Conservation (phyloP, 306 rosid species). For the Cucurbita moschata region DNA sequence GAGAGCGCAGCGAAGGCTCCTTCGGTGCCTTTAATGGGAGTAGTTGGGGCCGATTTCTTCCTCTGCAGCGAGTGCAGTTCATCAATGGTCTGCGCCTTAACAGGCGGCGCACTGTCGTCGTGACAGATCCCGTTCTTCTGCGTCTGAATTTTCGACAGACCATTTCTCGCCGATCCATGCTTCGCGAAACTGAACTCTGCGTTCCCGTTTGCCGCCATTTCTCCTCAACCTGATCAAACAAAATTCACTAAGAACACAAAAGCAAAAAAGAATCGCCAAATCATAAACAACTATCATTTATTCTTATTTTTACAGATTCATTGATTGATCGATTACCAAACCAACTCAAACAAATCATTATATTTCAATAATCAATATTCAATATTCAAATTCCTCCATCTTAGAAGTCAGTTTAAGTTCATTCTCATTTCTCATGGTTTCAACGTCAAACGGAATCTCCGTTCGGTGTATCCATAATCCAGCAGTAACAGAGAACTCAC, state of each 20-base stretch:
- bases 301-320: neutral
- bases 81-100: conserved; percentile 62
- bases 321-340: neutral
- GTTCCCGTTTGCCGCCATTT: conserved; percentile 21
- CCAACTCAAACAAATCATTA: neutral
- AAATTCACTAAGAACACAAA: neutral
- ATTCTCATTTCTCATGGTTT: neutral
- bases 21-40: conserved; percentile 33
- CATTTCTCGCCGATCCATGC: conserved; percentile 13
- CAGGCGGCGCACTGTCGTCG: conserved; percentile 56
- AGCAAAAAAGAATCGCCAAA: neutral
- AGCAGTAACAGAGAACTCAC: neutral
- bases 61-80: conserved; percentile 78
- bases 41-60: conserved; percentile 59
- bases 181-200: conserved; percentile 22
- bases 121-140: conserved; percentile 36
- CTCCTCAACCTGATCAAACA: neutral
- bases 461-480: neutral
- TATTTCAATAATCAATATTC: neutral
- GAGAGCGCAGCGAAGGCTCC: conserved; percentile 25
- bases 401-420: neutral
- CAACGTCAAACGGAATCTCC: neutral
- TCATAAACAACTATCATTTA: neutral
- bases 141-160: conserved; percentile 48
- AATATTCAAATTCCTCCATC: neutral